Percentiles rank a stretch among this genome's conserved stretches.
These are phyloP conservation scores for Trapa incisa DNA, from an alignment of 345 rosid species.

Conservation along the genomic window DNA sequence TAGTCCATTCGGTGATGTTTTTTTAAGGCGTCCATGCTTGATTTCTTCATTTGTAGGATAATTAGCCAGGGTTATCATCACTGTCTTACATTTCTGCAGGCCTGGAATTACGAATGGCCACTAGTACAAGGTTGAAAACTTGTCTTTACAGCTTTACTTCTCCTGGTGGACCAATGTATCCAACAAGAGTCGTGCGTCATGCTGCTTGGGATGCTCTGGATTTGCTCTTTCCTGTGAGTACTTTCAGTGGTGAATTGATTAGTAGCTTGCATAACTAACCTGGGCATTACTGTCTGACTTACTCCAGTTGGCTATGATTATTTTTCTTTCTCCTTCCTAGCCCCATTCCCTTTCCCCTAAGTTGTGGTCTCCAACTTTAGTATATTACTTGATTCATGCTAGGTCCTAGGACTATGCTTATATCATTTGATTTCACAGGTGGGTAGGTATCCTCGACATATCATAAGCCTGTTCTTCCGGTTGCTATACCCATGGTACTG, in stretches of 20 bases:
- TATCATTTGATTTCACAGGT: conserved; percentile 32
- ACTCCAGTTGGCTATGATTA: not conserved
- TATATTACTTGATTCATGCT: too few relatives aligned
- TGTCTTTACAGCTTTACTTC: conserved; percentile 93
- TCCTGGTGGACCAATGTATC: conserved; percentile 98
- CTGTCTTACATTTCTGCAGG: conserved; percentile 30
- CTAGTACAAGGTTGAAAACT: conserved; percentile 85
- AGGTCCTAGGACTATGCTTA: not conserved
- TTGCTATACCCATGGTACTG: conserved; percentile 95
- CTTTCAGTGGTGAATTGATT: not conserved
- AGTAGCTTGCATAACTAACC: conserved; percentile 1
- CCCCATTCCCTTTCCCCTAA: too few relatives aligned
- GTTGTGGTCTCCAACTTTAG: too few relatives aligned
- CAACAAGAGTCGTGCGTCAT: conserved; percentile 97
- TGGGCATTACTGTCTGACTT: not conserved
- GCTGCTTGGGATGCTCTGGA: conserved; percentile 97
- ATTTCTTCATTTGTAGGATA: not conserved
- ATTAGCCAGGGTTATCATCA: not conserved
- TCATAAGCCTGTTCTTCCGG: conserved; percentile 89
- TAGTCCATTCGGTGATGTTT: not conserved
- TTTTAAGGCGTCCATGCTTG: not conserved
- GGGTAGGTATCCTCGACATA: conserved; percentile 80
- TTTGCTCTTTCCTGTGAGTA: conserved; percentile 87
- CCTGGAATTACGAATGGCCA: conserved; percentile 88
- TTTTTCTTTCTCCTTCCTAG: not conserved